These are phyloP conservation scores for Geotrichum histeridarum DNA, from an alignment of 1,139 yeast genomes.

Conservation along the genomic window DNA sequence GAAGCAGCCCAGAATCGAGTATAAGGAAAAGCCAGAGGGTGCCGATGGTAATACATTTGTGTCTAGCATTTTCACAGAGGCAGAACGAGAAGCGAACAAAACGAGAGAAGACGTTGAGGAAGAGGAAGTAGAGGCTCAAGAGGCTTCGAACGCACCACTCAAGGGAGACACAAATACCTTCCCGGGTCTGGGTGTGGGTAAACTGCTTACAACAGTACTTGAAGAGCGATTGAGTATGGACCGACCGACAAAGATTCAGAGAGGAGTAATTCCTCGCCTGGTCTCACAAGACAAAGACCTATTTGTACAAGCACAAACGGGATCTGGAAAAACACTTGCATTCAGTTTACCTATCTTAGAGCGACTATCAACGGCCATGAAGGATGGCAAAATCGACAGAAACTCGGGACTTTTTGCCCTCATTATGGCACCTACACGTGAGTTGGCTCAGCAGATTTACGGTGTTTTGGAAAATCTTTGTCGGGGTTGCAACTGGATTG, in stretches of 20 bases:
- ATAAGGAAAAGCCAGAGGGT: conserved; percentile 22
- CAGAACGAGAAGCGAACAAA: conserved; percentile 37
- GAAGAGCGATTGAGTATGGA: conserved; percentile 53
- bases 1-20: conserved; percentile 17
- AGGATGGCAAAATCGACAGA: conserved; percentile 43
- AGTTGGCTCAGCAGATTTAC: conserved; percentile 87
- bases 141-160: conserved; percentile 73
- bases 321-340: conserved; percentile 90
- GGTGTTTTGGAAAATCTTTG: conserved; percentile 63
- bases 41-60: conserved; percentile 51
- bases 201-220: conserved; percentile 51
- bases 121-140: conserved; percentile 40
- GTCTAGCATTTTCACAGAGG: conserved; percentile 81
- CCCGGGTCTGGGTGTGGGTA: conserved; percentile 63
- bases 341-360: conserved; percentile 79
- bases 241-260: conserved; percentile 83
- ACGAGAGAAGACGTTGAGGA: conserved; percentile 25
- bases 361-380: conserved; percentile 39
- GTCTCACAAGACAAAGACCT: conserved; percentile 52
- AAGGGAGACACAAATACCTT: conserved; percentile 59
- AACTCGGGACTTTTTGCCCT: conserved; percentile 84
- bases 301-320: conserved; percentile 91
- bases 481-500: conserved; percentile 71
- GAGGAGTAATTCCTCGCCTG: conserved; percentile 71
- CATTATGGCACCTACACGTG: conserved; percentile 88